Evolutionary conservation across 345 rosid species (phyloP), one percentile per base, ranked within the genome.

Genomic region (Populus simonii): DNA sequence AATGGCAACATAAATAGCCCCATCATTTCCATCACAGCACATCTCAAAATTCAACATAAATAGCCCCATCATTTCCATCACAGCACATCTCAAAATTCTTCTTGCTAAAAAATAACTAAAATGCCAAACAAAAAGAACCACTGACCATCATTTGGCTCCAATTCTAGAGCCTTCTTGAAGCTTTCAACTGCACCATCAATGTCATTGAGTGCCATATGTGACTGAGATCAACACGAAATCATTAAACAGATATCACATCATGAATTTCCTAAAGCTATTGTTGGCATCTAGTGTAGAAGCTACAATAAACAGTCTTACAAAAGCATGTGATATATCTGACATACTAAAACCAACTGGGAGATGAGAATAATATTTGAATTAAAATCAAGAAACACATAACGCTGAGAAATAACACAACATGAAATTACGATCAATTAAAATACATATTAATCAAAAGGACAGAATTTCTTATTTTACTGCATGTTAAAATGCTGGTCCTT

Each of bases 111-210:
- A 69, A 23, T 23, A n/a, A 43, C 33, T 20, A 69, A 17, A 69
- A 39, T 8, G 55, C 41, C 59, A 62, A 35, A 25, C 68, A 55
- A n/a, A 41, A 20, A 45, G 43, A 22, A 68, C 38, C 63, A 77
- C 87, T 75, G 29, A 94, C 97, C 89, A 70, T 94, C 98, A 39
- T 89, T 92, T 72, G 98, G 98, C 84, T 94, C 98, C 84, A 94
- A 84, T 9, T 82, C 85, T 75, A 91, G 81, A 66, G 97, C 97
- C 90, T 90, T 92, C 77, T 82, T 83, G 74, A 94, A 90, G 88
- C 97, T 94, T 80, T 91, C 96, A 45, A 84, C 93, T n/a, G 98
- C 94, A 78, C 91, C 89, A 78, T 94, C 98, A 6, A 94, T 80
- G n/a, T 92, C 94, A 76, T 91, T 88, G 41, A 92, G 94, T 55